These are phyloP conservation scores for Colletotrichum sp. DNA, from an alignment of 2,329 filamentous ascomycete genomes.

Conservation along the genomic window DNA sequence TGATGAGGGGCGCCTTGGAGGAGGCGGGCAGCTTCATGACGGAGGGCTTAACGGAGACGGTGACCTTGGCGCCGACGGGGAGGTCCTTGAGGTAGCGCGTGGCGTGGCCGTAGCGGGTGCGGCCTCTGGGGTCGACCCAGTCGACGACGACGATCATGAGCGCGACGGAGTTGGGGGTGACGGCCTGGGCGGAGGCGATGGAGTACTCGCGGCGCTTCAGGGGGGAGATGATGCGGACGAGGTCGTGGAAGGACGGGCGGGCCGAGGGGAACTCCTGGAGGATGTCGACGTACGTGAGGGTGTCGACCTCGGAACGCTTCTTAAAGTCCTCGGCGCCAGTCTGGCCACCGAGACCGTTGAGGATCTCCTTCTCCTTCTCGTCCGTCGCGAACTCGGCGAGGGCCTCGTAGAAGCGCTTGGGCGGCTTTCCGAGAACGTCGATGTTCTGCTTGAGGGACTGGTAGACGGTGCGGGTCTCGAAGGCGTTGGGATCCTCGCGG, in stretches of 20 bases:
- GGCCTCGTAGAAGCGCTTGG: conserved; percentile 96
- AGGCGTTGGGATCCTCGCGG: conserved; percentile 73
- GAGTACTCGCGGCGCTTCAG: conserved; percentile 98
- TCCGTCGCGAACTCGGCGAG: conserved; percentile 87
- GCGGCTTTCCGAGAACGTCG: conserved; percentile 95
- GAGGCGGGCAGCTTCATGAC: conserved; percentile 97
- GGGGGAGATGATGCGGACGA: conserved; percentile 84
- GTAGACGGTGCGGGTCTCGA: conserved; percentile 91
- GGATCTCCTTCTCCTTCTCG: conserved; percentile 79
- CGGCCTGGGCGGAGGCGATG: conserved; percentile 96
- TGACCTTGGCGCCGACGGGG: conserved; percentile 77
- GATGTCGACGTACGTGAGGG: conserved; percentile 87
- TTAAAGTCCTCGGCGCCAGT: conserved; percentile 92
- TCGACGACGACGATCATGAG: conserved; percentile 97
- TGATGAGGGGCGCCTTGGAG: conserved; percentile 92
- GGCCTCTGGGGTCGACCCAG: conserved; percentile 89
- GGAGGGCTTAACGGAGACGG: conserved; percentile 94
- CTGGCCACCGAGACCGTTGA: conserved; percentile 76
- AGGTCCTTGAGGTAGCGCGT: conserved; percentile 87
- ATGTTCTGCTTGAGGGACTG: conserved; percentile 91
- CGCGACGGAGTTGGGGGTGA: conserved; percentile 86
- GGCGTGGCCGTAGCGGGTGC: conserved; percentile 90
- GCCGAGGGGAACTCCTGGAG: conserved; percentile 90
- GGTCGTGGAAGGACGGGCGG: conserved; percentile 85
- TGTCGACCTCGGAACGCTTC: conserved; percentile 88